phyloP scores from a whole-genome alignment of 148 eudicot species.

The Cornus suecica region DNA sequence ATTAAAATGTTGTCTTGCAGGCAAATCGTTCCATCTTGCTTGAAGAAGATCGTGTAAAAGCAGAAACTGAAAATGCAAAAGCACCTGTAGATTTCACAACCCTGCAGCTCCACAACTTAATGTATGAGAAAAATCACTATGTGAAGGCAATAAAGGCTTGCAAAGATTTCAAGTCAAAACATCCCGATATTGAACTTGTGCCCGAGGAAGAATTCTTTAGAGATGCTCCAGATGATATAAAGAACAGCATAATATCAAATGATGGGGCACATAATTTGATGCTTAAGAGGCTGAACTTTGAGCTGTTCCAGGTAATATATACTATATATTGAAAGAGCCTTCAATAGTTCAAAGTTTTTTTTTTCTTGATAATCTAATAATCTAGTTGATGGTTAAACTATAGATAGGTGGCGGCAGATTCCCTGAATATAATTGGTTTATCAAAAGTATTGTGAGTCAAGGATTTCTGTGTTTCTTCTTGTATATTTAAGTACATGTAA shows the following conservation, averaged over 20 bases:
- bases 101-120: conserved; percentile 91
- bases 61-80: conserved; percentile 87
- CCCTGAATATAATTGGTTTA: not conserved
- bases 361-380: not conserved
- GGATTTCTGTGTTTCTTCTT: not conserved
- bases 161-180: conserved; percentile 94
- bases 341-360: not conserved
- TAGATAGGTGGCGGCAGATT: not conserved
- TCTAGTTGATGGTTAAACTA: not conserved
- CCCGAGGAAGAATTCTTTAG: conserved; percentile 81
- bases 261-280: conserved; percentile 78
- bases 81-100: conserved; percentile 92
- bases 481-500: not conserved
- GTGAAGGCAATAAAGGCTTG: conserved; percentile 95
- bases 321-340: not conserved
- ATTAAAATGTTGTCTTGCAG: conserved; percentile 34
- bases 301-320: conserved; percentile 69
- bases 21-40: conserved; percentile 85
- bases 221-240: conserved; percentile 83
- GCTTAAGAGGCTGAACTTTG: conserved; percentile 92
- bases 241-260: conserved; percentile 45
- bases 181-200: conserved; percentile 92
- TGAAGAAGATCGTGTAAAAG: conserved; percentile 84
- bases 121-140: conserved; percentile 95
- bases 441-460: not conserved